Base-by-base conservation (phyloP, 2,329 filamentous ascomycete species). In the Aulographum hederae region DNA sequence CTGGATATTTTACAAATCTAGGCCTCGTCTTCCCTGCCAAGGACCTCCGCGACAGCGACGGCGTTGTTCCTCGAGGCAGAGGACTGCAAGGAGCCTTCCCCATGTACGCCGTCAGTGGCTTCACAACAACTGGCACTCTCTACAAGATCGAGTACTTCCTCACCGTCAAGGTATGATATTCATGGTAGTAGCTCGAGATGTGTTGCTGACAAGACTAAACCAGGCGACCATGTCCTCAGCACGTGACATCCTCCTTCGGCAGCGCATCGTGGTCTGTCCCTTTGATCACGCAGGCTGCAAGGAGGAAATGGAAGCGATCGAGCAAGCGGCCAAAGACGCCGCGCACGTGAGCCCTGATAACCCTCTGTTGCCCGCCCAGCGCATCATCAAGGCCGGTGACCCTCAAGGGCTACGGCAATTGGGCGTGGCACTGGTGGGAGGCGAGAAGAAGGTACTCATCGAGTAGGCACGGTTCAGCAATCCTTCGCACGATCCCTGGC, bases 111-210 rank as follows among this genome's bases (percentile, higher is more conserved):
- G 77, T 94, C 28, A 74, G 69, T 20, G 86, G 85, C 1, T 98
- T 98, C 47, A 94, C 89, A 2, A 95, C 89, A 1, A 80, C 80
- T 5, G 91, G 82, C 20, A 86, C 78, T 21, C 67, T 98, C 11
- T 98, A 98, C 62, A 95, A 94, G 56, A 93, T 98, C 50, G 86
- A 98, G 56, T 98, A 94, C 50, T 98, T 86, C 51, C 60, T 95
- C 33, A 84, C 73, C 32, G 81, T 95, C 39, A 94, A 93, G 72
- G 86, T 93, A 63, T 32, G 48, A 38, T 28, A 14, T n/a, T n/a
- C n/a, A n/a, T n/a, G n/a, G n/a, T n/a, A n/a, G n/a, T n/a, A n/a
- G n/a, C n/a, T 14, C 10, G 21, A 28, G 15, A n/a, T n/a, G n/a
- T n/a, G n/a, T n/a, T n/a, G n/a, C n/a, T n/a, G n/a, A n/a, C n/a